These are phyloP conservation scores for Vanrija sp. DNA, from an alignment of 1,284 basidiomycete genomes.

Conservation along the genomic window DNA sequence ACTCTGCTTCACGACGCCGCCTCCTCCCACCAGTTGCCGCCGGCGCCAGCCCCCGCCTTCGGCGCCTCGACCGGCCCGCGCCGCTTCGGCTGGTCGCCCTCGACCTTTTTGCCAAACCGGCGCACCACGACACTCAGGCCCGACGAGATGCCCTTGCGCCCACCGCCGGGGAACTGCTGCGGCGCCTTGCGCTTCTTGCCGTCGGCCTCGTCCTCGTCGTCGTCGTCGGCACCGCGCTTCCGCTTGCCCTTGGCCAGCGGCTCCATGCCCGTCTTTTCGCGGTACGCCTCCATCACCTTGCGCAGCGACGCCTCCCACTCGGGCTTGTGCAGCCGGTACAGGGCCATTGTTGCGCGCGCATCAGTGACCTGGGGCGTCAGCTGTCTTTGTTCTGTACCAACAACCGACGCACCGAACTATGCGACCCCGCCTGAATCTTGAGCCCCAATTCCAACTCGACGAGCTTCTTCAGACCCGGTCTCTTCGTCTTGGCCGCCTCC, in stretches of 20 bases:
- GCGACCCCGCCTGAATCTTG: constrained; percentile 81
- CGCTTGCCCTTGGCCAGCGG: constrained; percentile 13
- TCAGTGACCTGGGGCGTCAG: constrained; percentile 67
- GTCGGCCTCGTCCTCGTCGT: constrained; percentile 22
- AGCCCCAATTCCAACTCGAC: constrained; percentile 76
- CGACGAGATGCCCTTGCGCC: constrained; percentile 64
- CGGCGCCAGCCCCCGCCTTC: constrained; percentile 1
- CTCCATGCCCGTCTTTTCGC: constrained; percentile 27
- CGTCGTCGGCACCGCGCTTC: constrained; percentile 24
- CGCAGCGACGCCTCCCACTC: constrained; percentile 67
- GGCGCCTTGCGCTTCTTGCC: constrained; percentile 21
- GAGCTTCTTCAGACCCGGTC: constrained; percentile 74
- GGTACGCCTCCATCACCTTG: constrained; percentile 39
- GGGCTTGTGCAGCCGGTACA: constrained; percentile 81
- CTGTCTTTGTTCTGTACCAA: background rate
- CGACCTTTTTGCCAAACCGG: constrained; percentile 34
- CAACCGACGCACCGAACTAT: constrained; percentile 64
- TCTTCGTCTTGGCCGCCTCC: constrained; percentile 57
- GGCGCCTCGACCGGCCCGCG: constrained; percentile 9
- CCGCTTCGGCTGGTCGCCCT: constrained; percentile 14
- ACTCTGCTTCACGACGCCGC: background rate
- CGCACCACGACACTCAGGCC: constrained; percentile 63
- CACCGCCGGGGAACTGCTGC: constrained; percentile 54
- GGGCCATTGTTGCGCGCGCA: constrained; percentile 91
- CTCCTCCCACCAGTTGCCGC: constrained; percentile 18